phyloP scores from a whole-genome alignment of 257 asterid species.

The Penstemon eatonii region DNA sequence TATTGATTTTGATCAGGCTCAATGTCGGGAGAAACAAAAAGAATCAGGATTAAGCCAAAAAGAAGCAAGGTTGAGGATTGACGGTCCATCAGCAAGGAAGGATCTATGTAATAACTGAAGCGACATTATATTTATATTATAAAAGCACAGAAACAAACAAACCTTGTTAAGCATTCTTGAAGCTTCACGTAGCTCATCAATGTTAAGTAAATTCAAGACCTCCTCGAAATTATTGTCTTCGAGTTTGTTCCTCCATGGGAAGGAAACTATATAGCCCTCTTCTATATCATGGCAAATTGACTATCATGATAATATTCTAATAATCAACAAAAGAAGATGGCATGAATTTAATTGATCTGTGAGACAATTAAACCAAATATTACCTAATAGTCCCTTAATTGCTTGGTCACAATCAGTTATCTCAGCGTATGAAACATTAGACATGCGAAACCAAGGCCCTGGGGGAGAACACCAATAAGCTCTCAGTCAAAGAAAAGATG shows the following conservation, averaged over 20 bases:
- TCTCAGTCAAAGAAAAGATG: slow-evolving; percentile 14
- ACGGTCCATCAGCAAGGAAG: too few relatives aligned
- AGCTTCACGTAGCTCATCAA: slow-evolving; percentile 75
- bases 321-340: slow-evolving; percentile 18
- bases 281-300: slow-evolving; percentile 44
- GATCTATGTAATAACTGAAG: not conserved
- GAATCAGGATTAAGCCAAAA: too few relatives aligned
- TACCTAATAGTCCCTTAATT: slow-evolving; percentile 69
- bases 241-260: slow-evolving; percentile 42
- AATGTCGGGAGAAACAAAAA: too few relatives aligned
- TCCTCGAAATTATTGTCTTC: slow-evolving; percentile 54
- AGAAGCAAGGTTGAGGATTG: too few relatives aligned
- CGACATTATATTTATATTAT: not conserved
- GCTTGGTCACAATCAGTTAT: slow-evolving; percentile 70
- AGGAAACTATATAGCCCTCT: slow-evolving; percentile 59
- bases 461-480: slow-evolving; percentile 30
- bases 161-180: slow-evolving; percentile 61
- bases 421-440: slow-evolving; percentile 74
- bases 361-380: slow-evolving; percentile 23
- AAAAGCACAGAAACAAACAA: slow-evolving; percentile 20
- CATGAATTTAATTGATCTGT: slow-evolving; percentile 3
- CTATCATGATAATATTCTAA: slow-evolving; percentile 18
- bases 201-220: slow-evolving; percentile 59
- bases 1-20: not conserved
- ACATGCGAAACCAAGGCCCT: slow-evolving; percentile 98